phyloP scores from a whole-genome alignment of 139 green algal genomes.

The Volvox africanus region DNA sequence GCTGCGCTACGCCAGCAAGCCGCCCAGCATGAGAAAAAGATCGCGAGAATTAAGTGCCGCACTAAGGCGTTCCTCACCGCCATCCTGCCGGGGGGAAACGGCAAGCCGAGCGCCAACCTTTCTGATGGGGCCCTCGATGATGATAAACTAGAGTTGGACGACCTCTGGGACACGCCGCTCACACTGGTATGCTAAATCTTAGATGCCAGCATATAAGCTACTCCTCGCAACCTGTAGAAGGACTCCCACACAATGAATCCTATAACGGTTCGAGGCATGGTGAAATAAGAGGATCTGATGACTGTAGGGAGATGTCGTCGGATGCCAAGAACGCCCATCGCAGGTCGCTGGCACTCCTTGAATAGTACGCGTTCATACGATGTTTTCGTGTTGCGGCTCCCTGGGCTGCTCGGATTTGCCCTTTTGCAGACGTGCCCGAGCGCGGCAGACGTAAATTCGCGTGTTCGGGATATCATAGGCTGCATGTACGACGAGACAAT shows the following conservation, averaged over 20 bases:
- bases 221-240: no score
- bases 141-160: background rate
- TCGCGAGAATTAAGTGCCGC: conserved; percentile 29
- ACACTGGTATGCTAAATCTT: background rate
- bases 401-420: no score
- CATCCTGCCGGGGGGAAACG: conserved; percentile 13
- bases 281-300: no score
- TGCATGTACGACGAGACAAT: conserved; percentile 36
- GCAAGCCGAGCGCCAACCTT: background rate
- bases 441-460: background rate
- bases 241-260: no score
- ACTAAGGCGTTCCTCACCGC: conserved; percentile 35
- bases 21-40: conserved; percentile 23
- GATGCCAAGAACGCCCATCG: no score
- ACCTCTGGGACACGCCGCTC: conserved; percentile 41
- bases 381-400: no score
- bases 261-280: no score
- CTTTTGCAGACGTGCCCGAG: background rate
- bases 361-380: no score
- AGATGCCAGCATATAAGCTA: no score
- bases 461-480: conserved; percentile 11
- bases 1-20: background rate
- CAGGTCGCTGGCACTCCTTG: no score
- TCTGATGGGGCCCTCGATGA: no score
- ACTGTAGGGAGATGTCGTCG: no score